phyloP scores from a whole-genome alignment of 176 grass and related monocot genomes.

The Triticum dicoccoides region DNA sequence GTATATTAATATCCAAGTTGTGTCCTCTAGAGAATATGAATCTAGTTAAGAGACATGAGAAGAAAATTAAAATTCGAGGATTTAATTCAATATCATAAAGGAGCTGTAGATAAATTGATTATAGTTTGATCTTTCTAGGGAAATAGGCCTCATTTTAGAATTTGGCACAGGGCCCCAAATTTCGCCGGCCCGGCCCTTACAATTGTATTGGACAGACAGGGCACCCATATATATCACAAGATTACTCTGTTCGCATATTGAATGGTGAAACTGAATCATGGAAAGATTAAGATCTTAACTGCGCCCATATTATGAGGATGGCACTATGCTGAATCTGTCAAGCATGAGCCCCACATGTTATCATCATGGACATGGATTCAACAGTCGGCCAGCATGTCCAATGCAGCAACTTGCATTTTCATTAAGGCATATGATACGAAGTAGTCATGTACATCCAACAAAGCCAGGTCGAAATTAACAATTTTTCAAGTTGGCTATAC shows the following conservation, averaged over 20 bases:
- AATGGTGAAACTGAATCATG: neutral
- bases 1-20: too few relatives aligned
- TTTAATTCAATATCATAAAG: too few relatives aligned
- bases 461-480: constrained; percentile 14
- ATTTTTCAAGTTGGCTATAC: neutral
- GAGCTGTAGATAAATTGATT: too few relatives aligned
- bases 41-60: too few relatives aligned
- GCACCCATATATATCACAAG: neutral
- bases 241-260: neutral
- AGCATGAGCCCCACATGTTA: neutral
- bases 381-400: too few relatives aligned
- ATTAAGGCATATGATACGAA: neutral
- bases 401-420: too few relatives aligned
- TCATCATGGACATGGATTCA: too few relatives aligned
- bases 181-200: neutral
- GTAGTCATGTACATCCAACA: neutral
- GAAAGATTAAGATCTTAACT: neutral
- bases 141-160: too few relatives aligned
- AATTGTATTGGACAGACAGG: constrained; percentile 12
- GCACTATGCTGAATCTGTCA: neutral
- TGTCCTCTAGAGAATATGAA: too few relatives aligned
- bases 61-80: too few relatives aligned
- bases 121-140: too few relatives aligned
- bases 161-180: too few relatives aligned
- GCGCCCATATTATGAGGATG: neutral